Evolutionary conservation across 805 yeast genomes (phyloP), one percentile per base, ranked within the genome.

Genomic region (Candida orba): DNA sequence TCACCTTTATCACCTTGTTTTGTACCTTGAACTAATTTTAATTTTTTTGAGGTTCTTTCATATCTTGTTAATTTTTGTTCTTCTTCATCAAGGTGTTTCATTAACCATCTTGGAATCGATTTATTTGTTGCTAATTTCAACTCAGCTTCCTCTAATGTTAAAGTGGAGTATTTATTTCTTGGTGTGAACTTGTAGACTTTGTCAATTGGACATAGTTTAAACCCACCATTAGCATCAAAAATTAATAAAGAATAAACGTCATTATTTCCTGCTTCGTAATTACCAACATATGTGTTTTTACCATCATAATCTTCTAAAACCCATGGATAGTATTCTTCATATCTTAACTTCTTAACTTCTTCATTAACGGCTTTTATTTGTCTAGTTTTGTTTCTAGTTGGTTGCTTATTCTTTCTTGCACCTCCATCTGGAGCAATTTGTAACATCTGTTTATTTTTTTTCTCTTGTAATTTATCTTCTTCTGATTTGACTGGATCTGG

Each of bases 241-340:
- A 89, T 87, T 56, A 91, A 74, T 38, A 91, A 67, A 9, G 87
- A 95, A 50, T 86, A 87, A n/a, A 85, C 72, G 52, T 88, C 96
- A 17, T 89, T 77, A 42, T 77, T 76, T 30, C 82, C 83, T 2
- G 97, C 98, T 67, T 93, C 99, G 65, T 87, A 93, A 53, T 82
- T 84, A 32, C 98, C 96, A 17, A 90, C 97, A 84, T 87, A 93
- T 0, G 95, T 91, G 59, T 93, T 91, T 48, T 78, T 75, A 37
- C 95, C 96, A 57, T 89, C 96, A 62, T 85, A 91, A 65, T 93
- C 99, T 66, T 93, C 99, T 72, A 93, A 69, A 15, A 93, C 95
- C 99, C 99, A 93, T 0, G 99, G 99, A 56, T 86, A 91, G 62
- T 83, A 87, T 65, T 93, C 99, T 66, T 93, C 99, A 60, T 91